Evolutionary conservation across 2,329 filamentous ascomycete species (phyloP).

Genomic region (Clarireedia hainanense): DNA sequence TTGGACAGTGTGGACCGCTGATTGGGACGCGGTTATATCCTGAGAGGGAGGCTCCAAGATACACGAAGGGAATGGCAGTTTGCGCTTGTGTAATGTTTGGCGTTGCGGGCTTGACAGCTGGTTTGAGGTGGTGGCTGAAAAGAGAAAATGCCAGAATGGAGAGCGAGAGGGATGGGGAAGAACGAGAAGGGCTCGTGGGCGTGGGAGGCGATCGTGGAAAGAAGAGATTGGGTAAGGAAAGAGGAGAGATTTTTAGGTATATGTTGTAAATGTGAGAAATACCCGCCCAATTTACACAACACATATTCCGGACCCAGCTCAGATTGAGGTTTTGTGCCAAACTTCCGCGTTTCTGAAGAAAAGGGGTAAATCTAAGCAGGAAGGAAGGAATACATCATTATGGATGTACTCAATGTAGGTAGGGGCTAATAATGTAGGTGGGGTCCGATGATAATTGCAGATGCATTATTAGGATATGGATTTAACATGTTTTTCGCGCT

Average conservation of each 20-base stretch:
- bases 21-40: constrained; percentile 48
- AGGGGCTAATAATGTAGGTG: too few relatives aligned
- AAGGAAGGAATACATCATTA: too few relatives aligned
- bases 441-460: too few relatives aligned
- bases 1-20: constrained; percentile 42
- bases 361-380: too few relatives aligned
- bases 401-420: too few relatives aligned
- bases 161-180: constrained; percentile 30
- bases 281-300: too few relatives aligned
- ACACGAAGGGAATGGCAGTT: constrained; percentile 40
- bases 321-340: too few relatives aligned
- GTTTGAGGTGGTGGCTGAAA: constrained; percentile 32
- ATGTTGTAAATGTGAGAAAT: constrained; percentile 12
- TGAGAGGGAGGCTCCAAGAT: constrained; percentile 39
- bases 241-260: constrained; percentile 15
- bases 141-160: constrained; percentile 20
- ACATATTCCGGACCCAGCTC: too few relatives aligned
- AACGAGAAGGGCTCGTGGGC: not conserved
- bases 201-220: not conserved
- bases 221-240: constrained; percentile 9
- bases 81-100: constrained; percentile 43
- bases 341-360: too few relatives aligned
- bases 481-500: too few relatives aligned
- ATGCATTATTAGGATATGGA: too few relatives aligned
- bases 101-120: constrained; percentile 35